Evolutionary conservation across 306 rosid species (phyloP).

Genomic region (Potentilla sterilis): DNA sequence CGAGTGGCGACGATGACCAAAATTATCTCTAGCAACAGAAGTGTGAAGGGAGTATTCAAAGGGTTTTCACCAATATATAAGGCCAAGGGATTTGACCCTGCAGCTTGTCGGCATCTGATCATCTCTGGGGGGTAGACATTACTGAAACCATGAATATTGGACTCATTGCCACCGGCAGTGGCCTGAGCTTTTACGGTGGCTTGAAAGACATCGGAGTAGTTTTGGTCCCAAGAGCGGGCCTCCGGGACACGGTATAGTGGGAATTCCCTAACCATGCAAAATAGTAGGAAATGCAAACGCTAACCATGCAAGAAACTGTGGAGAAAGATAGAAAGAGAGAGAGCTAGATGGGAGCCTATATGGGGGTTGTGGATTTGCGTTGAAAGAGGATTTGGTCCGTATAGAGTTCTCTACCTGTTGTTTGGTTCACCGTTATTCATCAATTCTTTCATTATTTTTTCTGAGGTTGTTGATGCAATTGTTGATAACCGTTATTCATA

Average conservation of each 20-base stretch:
- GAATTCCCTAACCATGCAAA: conserved; percentile 55
- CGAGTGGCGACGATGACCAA: conserved; percentile 35
- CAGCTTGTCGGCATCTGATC: conserved; percentile 11
- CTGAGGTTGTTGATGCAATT: background rate
- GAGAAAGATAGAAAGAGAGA: conserved; percentile 8
- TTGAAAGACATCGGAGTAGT: conserved; percentile 2
- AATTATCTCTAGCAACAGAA: conserved; percentile 39
- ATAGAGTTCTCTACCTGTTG: conserved; percentile 20
- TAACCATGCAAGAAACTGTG: conserved; percentile 11
- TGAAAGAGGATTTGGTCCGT: conserved; percentile 39
- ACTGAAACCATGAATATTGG: background rate
- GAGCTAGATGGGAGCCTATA: background rate
- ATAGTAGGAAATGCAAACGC: background rate
- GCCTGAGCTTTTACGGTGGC: conserved; percentile 4
- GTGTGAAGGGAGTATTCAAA: conserved; percentile 32
- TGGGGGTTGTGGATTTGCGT: conserved; percentile 49
- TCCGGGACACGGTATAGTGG: conserved; percentile 23
- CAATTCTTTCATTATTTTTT: background rate
- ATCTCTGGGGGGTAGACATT: background rate
- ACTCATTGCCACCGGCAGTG: background rate
- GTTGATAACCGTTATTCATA: background rate
- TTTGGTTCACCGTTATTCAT: conserved; percentile 26
- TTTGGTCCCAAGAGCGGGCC: conserved; percentile 20
- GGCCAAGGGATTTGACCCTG: conserved; percentile 2
- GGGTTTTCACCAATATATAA: conserved; percentile 49